Conservation (phyloP, 1,284 basidiomycete species). For the Rhizopogon parksii region DNA sequence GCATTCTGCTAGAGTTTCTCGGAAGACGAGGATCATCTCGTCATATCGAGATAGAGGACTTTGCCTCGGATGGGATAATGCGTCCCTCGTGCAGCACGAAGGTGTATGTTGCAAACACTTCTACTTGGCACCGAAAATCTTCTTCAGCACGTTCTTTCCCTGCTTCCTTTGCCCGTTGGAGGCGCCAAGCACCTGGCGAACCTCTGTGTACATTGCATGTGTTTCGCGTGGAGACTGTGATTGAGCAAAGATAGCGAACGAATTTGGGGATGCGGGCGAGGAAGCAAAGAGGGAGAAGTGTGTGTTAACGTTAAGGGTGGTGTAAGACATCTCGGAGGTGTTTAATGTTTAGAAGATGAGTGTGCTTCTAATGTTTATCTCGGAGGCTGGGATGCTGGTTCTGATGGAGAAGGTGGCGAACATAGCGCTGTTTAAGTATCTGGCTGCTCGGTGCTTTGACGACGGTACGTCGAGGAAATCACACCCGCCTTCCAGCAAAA, state of each 20-base stretch:
- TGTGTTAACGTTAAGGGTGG: not conserved
- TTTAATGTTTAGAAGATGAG: not conserved
- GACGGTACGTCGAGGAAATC: not conserved
- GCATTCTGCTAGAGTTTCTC: not conserved
- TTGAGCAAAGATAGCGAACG: not conserved
- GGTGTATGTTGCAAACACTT: not conserved
- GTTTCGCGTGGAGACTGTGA: not conserved
- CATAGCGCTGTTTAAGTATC: not conserved
- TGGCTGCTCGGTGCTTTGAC: not conserved
- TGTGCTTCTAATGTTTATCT: not conserved
- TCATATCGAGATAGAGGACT: not conserved
- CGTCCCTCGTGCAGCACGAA: not conserved
- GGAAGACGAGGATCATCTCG: not conserved
- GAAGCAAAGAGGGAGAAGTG: slow-evolving; percentile 1
- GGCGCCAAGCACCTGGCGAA: not conserved
- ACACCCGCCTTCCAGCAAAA: not conserved
- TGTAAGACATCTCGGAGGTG: not conserved
- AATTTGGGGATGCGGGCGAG: not conserved
- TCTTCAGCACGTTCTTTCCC: not conserved
- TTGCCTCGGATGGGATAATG: not conserved
- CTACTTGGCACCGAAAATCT: not conserved
- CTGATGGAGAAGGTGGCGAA: not conserved
- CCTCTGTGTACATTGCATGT: not conserved
- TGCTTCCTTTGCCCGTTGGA: not conserved
- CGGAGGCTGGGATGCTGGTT: not conserved